Evolutionary conservation across 2,329 filamentous ascomycete genomes (phyloP).

Genomic region (Microascus cirrosus): DNA sequence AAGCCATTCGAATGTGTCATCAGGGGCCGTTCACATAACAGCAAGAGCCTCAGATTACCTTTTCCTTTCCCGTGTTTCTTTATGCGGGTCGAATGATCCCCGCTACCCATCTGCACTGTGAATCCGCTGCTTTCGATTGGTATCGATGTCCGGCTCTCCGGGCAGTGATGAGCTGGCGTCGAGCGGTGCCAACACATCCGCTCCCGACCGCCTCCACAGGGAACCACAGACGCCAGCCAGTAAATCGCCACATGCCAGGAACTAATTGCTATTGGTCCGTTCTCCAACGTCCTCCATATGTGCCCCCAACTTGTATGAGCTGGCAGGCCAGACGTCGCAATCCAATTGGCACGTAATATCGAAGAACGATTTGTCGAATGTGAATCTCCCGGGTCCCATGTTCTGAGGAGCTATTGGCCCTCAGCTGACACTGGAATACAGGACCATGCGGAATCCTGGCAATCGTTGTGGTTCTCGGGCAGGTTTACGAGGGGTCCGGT

Average conservation of each 20-base stretch:
- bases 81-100: not conserved
- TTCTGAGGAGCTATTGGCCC: not conserved
- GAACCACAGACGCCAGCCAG: not conserved
- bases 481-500: not conserved
- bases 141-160: not conserved
- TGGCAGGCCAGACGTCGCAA: not conserved
- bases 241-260: not conserved
- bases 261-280: not conserved
- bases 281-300: not conserved
- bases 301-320: not conserved
- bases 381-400: not conserved
- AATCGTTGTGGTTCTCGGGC: not conserved
- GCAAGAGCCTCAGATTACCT: too few relatives aligned
- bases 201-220: not conserved
- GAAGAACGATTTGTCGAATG: not conserved
- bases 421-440: not conserved
- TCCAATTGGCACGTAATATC: not conserved
- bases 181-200: not conserved
- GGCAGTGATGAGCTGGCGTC: not conserved
- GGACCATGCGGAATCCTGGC: not conserved
- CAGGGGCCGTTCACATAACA: too few relatives aligned
- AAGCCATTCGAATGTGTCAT: not conserved
- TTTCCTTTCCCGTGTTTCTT: too few relatives aligned
- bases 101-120: not conserved
- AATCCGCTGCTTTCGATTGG: not conserved